Conservation (phyloP, 1,139 yeast genomes). For the Blastobotrys raffinosifermentans region DNA sequence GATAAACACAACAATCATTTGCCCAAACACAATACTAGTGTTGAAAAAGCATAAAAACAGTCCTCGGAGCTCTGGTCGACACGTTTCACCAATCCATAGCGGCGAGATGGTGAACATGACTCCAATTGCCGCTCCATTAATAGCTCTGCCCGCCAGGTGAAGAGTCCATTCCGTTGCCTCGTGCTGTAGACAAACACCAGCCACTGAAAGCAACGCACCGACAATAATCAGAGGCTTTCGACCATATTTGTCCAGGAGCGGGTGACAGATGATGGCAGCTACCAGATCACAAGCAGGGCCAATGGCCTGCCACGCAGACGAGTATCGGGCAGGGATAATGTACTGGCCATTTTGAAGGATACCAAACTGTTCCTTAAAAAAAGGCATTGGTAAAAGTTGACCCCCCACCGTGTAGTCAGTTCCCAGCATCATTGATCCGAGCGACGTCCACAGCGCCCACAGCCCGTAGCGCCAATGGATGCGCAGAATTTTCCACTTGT, state of each 20-base stretch:
- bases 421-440: constrained; percentile 4
- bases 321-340: constrained; percentile 1
- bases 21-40: constrained; percentile 2
- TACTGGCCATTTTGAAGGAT: neutral
- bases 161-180: constrained; percentile 1
- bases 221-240: constrained; percentile 2
- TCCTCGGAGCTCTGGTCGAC: constrained; percentile 2
- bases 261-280: constrained; percentile 1
- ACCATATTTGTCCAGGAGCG: constrained; percentile 2
- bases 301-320: constrained; percentile 4
- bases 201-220: neutral
- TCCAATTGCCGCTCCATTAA: constrained; percentile 3
- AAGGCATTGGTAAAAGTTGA: constrained; percentile 1
- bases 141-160: constrained; percentile 2
- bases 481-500: constrained; percentile 3
- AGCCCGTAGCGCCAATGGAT: neutral
- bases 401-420: constrained; percentile 2
- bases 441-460: constrained; percentile 2
- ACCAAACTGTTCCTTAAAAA: constrained; percentile 1
- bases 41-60: constrained; percentile 1
- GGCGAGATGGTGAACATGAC: constrained; percentile 2
- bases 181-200: constrained; percentile 2
- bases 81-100: constrained; percentile 3
- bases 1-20: neutral
- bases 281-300: constrained; percentile 1